Evolutionary conservation across 1,284 basidiomycete genomes (phyloP), one percentile per base, ranked within the genome.

Genomic region (Blastosporella zonata): DNA sequence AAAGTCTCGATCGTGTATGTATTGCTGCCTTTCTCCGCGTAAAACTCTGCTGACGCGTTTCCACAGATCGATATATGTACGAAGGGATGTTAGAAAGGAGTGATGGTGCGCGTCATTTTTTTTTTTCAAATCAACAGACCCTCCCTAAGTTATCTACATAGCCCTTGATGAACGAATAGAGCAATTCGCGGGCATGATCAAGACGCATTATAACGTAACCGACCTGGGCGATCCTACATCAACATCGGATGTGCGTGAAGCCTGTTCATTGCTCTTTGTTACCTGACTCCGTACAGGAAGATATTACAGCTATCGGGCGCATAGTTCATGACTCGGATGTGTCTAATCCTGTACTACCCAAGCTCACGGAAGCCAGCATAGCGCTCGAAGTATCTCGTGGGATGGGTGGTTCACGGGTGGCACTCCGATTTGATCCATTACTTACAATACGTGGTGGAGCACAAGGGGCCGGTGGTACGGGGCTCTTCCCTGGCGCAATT

Each of bases 401-500:
- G 59, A 90, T 86, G 0, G 80, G 80, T 20, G 93, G 91, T 4
- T 75, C 72, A 27, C 68, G 93, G 7, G 73, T 93, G 2, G 74
- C 84, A 1, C 67, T 97, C 42, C 78, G 82, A 31, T 87, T 97
- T 54, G 75, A 87, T 36, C 68, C 79, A 2, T 68, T 73, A 28
- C 69, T 90, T 46, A 84, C 81, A 59, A 74, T 95, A 3, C 77
- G 84, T 39, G 84, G 85, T 17, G 81, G 79, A 0, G 68, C 78
- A 4, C 72, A 75, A 47, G 86, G 84, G 3, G 72, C 81, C 18
- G 81, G 79, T n/a, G 82, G 83, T 0, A 71, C 87, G 17, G 85
- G 89, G 0, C 64, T 99, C 25, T 99, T 95, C 62, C 93, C 94
- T 0, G 97, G 97, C 1, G 85, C 87, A 33, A 84, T 99, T 39